Percentiles rank a stretch among this genome's conserved stretches.
These are phyloP conservation scores for Populus hybrid DNA, from an alignment of 441 rosid species.

Conservation along the genomic window DNA sequence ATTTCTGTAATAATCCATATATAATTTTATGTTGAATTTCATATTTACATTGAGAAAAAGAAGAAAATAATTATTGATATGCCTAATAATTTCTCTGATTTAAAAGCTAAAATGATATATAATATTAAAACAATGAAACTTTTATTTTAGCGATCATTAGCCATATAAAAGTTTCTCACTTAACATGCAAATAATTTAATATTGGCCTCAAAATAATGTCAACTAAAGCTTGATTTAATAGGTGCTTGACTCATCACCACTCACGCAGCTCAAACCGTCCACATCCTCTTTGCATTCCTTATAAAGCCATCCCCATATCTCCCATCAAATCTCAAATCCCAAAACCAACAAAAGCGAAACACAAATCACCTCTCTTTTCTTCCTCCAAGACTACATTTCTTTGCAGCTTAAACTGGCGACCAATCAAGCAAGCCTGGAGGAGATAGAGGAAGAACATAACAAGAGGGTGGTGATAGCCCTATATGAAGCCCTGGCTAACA, in stretches of 20 bases:
- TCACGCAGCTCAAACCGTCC: neutral
- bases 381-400: neutral
- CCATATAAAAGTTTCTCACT: neutral
- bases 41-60: neutral
- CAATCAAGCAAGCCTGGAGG: conserved; percentile 18
- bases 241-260: neutral
- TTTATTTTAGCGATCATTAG: neutral
- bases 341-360: neutral
- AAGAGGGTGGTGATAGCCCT: conserved; percentile 31
- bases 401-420: neutral
- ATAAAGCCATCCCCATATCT: neutral
- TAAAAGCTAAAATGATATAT: neutral
- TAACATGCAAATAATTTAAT: neutral
- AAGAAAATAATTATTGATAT: neutral
- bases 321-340: neutral
- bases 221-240: neutral
- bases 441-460: conserved; percentile 10
- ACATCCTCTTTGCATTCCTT: neutral
- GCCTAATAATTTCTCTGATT: neutral
- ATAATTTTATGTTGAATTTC: neutral
- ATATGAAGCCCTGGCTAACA: conserved; percentile 32
- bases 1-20: neutral
- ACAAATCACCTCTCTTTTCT: neutral
- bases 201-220: neutral
- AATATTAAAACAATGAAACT: neutral